Base-by-base conservation (phyloP, 257 asterid species). In the Eucommia ulmoides region DNA sequence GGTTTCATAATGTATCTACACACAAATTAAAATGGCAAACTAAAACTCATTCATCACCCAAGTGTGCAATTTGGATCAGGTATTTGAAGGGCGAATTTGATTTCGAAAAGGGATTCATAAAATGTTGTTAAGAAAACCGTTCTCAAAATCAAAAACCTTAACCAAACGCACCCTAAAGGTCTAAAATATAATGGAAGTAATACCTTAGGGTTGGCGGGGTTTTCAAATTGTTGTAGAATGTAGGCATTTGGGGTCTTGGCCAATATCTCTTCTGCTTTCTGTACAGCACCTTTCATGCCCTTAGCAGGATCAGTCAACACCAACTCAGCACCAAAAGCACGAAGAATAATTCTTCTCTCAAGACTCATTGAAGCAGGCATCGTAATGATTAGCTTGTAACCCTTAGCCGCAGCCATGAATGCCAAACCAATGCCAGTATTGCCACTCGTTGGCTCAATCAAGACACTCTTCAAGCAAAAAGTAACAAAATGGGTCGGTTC, bases 161-260 rank as follows among this genome's bases (percentile, higher is more conserved):
- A 53, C 49, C 23, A 33, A 45, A 29, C 10, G 45, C 20, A 7
- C n/a, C n/a, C n/a, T n/a, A n/a, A n/a, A n/a, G n/a, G n/a, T n/a
- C n/a, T n/a, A n/a, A n/a, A n/a, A n/a, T n/a, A n/a, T n/a, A n/a
- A n/a, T n/a, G n/a, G n/a, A n/a, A n/a, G n/a, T 4, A 14, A 49
- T 49, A 89, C 98, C 88, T 71, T 89, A n/a, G 98, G 96, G 69
- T 89, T 89, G 41, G 98, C 92, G 23, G 86, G 77, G 70, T 89
- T 89, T 65, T 89, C 94, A 51, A 81, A 85, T 62, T 89, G 98
- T 78, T 83, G 92, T 54, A 89, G 94, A 61, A 89, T 85, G 71
- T 73, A 85, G 24, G 96, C 75, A 56, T 89, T 89, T 19, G 94
- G 94, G 3, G 85, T 85, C 60, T 81, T 83, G 60, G 65, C 83